Evolutionary conservation across 495 filamentous ascomycete genomes (phyloP).

Genomic region (Podospora tetraspora): DNA sequence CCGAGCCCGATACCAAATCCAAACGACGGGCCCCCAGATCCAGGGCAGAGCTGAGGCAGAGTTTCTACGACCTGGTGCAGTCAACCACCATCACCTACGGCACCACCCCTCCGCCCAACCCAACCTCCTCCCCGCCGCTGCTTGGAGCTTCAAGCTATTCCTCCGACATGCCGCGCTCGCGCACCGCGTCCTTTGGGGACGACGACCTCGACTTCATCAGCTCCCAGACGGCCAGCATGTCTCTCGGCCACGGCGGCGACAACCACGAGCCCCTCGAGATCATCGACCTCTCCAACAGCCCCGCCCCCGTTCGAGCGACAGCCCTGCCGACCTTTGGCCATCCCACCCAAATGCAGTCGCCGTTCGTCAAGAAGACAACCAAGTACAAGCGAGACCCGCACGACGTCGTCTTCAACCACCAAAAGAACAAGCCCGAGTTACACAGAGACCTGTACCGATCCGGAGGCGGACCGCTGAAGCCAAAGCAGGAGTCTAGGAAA

Average conservation of each 20-base stretch:
- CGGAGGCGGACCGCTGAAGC: slow-evolving; percentile 33
- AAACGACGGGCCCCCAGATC: slow-evolving; percentile 9
- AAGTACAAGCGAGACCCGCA: slow-evolving; percentile 20
- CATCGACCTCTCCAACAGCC: slow-evolving; percentile 27
- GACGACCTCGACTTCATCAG: slow-evolving; percentile 33
- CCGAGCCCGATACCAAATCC: neutral
- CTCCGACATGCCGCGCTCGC: slow-evolving; percentile 21
- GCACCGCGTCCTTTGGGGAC: slow-evolving; percentile 30
- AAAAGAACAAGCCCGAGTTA: slow-evolving; percentile 42
- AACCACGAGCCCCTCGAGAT: slow-evolving; percentile 14
- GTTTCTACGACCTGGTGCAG: slow-evolving; percentile 26
- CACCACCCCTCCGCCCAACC: neutral
- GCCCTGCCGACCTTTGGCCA: slow-evolving; percentile 29
- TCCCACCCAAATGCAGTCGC: slow-evolving; percentile 24
- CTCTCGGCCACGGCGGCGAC: slow-evolving; percentile 19
- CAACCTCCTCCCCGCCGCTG: neutral
- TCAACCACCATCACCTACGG: slow-evolving; percentile 24
- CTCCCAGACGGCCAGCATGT: slow-evolving; percentile 32
- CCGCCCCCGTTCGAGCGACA: slow-evolving; percentile 16
- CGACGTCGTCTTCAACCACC: slow-evolving; percentile 41
- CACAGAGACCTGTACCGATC: slow-evolving; percentile 39
- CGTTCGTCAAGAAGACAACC: slow-evolving; percentile 14
- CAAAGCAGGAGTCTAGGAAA: slow-evolving; percentile 32
- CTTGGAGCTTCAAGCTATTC: neutral
- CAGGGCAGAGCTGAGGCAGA: slow-evolving; percentile 21